Base-by-base conservation (phyloP, 345 rosid genomes). In the Erucastrum elatum region DNA sequence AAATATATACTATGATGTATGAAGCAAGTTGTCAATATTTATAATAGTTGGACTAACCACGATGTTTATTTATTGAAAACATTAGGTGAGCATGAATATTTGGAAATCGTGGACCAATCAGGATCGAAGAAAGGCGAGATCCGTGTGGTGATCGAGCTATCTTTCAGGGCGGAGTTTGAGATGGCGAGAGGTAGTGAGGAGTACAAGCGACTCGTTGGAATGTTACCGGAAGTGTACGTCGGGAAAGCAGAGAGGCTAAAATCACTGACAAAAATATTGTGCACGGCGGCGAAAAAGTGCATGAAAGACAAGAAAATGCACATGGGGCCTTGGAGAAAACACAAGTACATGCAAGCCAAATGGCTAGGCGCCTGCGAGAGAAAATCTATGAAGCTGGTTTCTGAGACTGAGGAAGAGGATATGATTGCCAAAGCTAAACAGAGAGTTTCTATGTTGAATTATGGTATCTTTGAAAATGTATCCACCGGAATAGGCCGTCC, bases 251-350 rank as follows among this genome's bases (percentile, higher is more conserved):
- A 93, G 77, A 89, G 98, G 74, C 75, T 95, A 16, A 89, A 39
- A 56, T 80, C 84, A 4, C 33, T 93, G 77, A 86, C 90, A 76
- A 93, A 93, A 74, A 87, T 91, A 13, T 15, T 95, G 60, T 95
- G 99, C 53, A 58, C 68, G 0, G 92, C 98, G 0, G 93, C 85
- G 5, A 93, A 95, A 61, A 86, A 75, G 67, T 90, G 92, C 80
- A 89, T 90, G 94, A 93, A 89, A 84, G 97, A 95, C 82, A 89
- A 86, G 83, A 88, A 89, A 62, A 89, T 92, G 88, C 93, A 95
- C 64, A 49, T 95, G 83, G 97, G 90, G n/a, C 99, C 99, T 2
- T 93, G 98, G 98, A 90, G 99, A 78, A 95, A 88, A 86, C 88
- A 89, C 26, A 91, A 87, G 84, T 95, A 91, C 75, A 87, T 95